These are phyloP conservation scores for Fusarium papillatum DNA, from an alignment of 2,329 filamentous ascomycete species.

Conservation along the genomic window DNA sequence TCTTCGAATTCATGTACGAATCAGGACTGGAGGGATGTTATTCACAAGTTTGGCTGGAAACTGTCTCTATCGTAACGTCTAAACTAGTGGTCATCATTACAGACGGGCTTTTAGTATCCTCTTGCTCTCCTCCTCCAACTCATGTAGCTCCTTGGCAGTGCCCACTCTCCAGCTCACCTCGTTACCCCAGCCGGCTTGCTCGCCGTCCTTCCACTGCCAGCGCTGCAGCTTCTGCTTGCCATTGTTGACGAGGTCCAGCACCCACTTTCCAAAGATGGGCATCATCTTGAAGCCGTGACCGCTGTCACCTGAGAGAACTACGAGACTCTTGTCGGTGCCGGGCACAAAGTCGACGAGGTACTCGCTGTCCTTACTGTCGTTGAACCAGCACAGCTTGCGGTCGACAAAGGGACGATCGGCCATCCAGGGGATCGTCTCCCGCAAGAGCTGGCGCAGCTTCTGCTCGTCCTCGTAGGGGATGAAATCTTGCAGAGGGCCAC, in stretches of 20 bases:
- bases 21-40: slow-evolving; percentile 41
- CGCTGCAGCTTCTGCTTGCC: slow-evolving; percentile 15
- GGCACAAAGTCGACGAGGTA: slow-evolving; percentile 20
- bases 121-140: slow-evolving; percentile 14
- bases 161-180: slow-evolving; percentile 23
- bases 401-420: slow-evolving; percentile 25
- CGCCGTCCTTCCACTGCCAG: slow-evolving; percentile 11
- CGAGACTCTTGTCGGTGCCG: slow-evolving; percentile 9
- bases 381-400: slow-evolving; percentile 21
- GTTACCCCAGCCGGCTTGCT: slow-evolving; percentile 8
- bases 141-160: slow-evolving; percentile 9
- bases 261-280: slow-evolving; percentile 13
- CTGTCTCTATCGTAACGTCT: slow-evolving; percentile 24
- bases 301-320: slow-evolving; percentile 9
- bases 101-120: slow-evolving; percentile 14
- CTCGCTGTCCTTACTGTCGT: slow-evolving; percentile 12
- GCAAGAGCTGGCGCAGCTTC: slow-evolving; percentile 14
- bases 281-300: slow-evolving; percentile 21
- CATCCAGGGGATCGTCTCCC: slow-evolving; percentile 22
- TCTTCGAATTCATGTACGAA: slow-evolving; percentile 11
- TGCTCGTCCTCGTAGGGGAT: slow-evolving; percentile 17
- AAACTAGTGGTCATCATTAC: not conserved
- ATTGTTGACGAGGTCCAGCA: slow-evolving; percentile 1
- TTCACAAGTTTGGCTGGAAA: slow-evolving; percentile 44
- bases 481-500: slow-evolving; percentile 8